Evolutionary conservation across 2,329 filamentous ascomycete species (phyloP).

Genomic region (Septoria petroselini): DNA sequence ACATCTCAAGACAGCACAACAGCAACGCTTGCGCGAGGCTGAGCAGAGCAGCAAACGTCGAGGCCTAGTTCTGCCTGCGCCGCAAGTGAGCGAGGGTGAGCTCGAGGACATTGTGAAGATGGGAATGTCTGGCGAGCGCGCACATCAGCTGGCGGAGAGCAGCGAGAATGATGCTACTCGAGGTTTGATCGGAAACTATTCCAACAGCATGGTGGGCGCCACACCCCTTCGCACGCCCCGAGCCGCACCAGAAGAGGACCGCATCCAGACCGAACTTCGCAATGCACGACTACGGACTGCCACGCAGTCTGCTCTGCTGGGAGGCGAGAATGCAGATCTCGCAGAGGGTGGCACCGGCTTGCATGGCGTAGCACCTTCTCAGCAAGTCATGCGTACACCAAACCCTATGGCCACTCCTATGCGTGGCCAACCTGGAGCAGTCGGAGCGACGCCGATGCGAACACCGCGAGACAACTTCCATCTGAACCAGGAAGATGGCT

Average conservation of each 20-base stretch:
- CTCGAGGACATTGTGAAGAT: constrained; percentile 98
- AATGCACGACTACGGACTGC: constrained; percentile 91
- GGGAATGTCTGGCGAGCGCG: constrained; percentile 88
- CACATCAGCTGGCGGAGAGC: constrained; percentile 68
- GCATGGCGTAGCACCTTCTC: constrained; percentile 75
- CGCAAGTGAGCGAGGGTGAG: constrained; percentile 89
- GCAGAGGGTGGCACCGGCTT: constrained; percentile 86
- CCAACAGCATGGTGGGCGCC: constrained; percentile 66
- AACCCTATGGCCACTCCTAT: constrained; percentile 94
- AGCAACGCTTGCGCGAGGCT: constrained; percentile 91
- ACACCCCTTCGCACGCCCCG: constrained; percentile 90
- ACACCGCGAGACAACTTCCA: constrained; percentile 86
- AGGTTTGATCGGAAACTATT: constrained; percentile 83
- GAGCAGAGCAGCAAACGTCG: constrained; percentile 94
- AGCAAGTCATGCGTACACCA: constrained; percentile 80
- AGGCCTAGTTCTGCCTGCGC: constrained; percentile 75
- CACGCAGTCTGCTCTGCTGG: constrained; percentile 87
- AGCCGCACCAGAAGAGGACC: constrained; percentile 88
- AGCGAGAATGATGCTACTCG: constrained; percentile 82
- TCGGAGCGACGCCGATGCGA: constrained; percentile 73
- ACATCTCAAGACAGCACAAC: constrained; percentile 86
- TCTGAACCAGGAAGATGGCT: constrained; percentile 69
- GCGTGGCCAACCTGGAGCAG: constrained; percentile 50
- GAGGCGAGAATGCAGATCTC: constrained; percentile 88
- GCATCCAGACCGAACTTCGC: constrained; percentile 91